Evolutionary conservation across 805 yeast genomes (phyloP).

Genomic region (Wickerhamiella brachini): DNA sequence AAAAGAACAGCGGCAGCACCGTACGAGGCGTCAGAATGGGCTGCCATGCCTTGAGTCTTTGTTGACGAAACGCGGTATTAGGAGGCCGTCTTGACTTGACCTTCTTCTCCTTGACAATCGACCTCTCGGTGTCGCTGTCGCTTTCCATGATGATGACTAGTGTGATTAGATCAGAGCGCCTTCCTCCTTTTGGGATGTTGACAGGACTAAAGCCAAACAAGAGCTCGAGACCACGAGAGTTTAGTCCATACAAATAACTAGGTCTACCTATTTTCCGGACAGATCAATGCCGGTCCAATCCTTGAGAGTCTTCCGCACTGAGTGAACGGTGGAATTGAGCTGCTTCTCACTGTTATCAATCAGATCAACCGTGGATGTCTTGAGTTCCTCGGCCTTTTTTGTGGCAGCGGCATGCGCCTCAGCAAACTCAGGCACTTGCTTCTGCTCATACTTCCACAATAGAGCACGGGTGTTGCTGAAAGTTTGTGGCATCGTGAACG

Average conservation of each 20-base stretch:
- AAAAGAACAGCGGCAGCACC: slow-evolving; percentile 69
- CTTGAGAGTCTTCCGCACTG: not conserved
- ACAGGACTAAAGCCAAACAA: too few relatives aligned
- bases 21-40: slow-evolving; percentile 88
- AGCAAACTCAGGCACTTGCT: slow-evolving; percentile 48
- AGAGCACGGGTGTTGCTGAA: slow-evolving; percentile 45
- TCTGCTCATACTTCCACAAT: slow-evolving; percentile 46
- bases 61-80: slow-evolving; percentile 36
- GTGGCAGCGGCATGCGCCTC: slow-evolving; percentile 41
- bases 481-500: slow-evolving; percentile 59
- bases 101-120: slow-evolving; percentile 19
- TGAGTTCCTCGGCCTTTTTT: slow-evolving; percentile 33
- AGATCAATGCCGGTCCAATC: slow-evolving; percentile 1
- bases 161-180: not conserved
- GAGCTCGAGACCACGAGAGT: too few relatives aligned
- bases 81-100: slow-evolving; percentile 30
- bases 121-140: slow-evolving; percentile 24
- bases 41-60: slow-evolving; percentile 56
- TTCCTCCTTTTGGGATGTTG: not conserved
- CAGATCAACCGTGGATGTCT: slow-evolving; percentile 12
- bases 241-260: not conserved
- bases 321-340: not conserved
- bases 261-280: not conserved
- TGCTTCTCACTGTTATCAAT: not conserved
- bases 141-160: slow-evolving; percentile 17